These are phyloP conservation scores for Tuber umbilicatum DNA, from an alignment of 495 filamentous ascomycete genomes.

Conservation along the genomic window DNA sequence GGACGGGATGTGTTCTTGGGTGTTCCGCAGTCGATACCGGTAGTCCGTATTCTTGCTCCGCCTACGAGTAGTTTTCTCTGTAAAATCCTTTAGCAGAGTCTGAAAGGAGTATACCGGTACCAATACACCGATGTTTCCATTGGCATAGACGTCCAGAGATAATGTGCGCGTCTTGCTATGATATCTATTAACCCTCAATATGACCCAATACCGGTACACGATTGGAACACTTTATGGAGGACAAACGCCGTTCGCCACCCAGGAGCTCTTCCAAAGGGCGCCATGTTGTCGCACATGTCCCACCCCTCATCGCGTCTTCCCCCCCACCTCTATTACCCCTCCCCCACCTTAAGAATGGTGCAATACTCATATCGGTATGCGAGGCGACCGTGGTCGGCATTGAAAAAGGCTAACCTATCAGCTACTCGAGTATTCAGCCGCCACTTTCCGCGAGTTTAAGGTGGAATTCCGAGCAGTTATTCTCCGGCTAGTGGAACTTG, in stretches of 20 bases:
- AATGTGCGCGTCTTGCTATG: neutral
- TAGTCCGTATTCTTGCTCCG: neutral
- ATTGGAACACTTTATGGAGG: neutral
- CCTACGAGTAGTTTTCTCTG: neutral
- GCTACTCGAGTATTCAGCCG: neutral
- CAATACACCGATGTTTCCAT: neutral
- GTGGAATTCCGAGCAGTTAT: slow-evolving; percentile 4
- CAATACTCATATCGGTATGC: neutral
- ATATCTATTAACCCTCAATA: neutral
- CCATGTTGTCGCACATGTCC: neutral
- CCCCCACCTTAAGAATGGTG: neutral
- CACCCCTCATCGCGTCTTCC: neutral
- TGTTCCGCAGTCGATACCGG: neutral
- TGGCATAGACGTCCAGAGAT: neutral
- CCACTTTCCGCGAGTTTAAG: neutral
- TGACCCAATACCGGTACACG: neutral
- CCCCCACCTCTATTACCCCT: neutral
- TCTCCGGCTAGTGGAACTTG: neutral
- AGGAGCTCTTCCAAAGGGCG: neutral
- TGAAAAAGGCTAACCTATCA: neutral
- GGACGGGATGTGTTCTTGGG: too few species aligned
- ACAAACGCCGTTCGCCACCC: neutral
- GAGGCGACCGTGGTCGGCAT: neutral
- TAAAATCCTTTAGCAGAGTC: neutral
- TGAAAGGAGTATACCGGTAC: neutral